These are phyloP conservation scores for Aspergillus uvarum DNA, from an alignment of 2,329 filamentous ascomycete species.

Conservation along the genomic window DNA sequence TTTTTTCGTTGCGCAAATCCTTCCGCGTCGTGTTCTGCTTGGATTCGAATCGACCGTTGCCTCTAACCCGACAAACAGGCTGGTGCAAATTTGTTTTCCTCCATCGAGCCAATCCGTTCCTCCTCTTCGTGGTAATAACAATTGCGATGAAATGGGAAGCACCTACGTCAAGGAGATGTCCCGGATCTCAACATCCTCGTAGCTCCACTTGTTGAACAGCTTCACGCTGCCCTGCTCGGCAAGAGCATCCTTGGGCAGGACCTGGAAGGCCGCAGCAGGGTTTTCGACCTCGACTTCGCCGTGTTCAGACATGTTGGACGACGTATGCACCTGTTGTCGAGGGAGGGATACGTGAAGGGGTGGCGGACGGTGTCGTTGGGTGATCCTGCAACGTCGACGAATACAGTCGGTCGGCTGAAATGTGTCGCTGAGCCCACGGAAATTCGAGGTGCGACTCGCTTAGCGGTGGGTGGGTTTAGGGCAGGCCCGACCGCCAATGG, in stretches of 20 bases:
- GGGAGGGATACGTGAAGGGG: slow-evolving; percentile 40
- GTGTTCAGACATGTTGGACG: slow-evolving; percentile 81
- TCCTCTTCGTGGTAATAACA: slow-evolving; percentile 19
- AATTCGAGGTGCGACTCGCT: slow-evolving; percentile 46
- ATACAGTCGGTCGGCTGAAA: slow-evolving; percentile 39
- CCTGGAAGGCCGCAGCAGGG: slow-evolving; percentile 66
- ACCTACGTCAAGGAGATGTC: slow-evolving; percentile 99
- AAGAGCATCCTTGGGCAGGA: slow-evolving; percentile 90
- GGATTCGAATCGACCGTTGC: slow-evolving; percentile 6
- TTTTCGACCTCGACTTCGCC: slow-evolving; percentile 91
- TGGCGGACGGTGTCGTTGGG: slow-evolving; percentile 41
- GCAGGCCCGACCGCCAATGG: slow-evolving; percentile 33
- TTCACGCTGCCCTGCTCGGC: slow-evolving; percentile 88
- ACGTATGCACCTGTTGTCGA: slow-evolving; percentile 41
- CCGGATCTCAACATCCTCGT: slow-evolving; percentile 99
- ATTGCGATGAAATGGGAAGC: slow-evolving; percentile 31
- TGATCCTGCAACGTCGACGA: slow-evolving; percentile 36
- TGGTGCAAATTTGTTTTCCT: slow-evolving; percentile 4
- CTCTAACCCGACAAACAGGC: slow-evolving; percentile 9
- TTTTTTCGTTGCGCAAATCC: not conserved
- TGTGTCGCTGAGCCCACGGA: slow-evolving; percentile 34
- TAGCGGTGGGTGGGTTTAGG: slow-evolving; percentile 44
- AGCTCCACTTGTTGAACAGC: slow-evolving; percentile 98
- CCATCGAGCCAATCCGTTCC: not conserved
- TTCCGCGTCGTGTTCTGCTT: not conserved